Evolutionary conservation across 2,329 filamentous ascomycete species (phyloP), one percentile per base, ranked within the genome.

Genomic region (Cryphonectria radicalis): DNA sequence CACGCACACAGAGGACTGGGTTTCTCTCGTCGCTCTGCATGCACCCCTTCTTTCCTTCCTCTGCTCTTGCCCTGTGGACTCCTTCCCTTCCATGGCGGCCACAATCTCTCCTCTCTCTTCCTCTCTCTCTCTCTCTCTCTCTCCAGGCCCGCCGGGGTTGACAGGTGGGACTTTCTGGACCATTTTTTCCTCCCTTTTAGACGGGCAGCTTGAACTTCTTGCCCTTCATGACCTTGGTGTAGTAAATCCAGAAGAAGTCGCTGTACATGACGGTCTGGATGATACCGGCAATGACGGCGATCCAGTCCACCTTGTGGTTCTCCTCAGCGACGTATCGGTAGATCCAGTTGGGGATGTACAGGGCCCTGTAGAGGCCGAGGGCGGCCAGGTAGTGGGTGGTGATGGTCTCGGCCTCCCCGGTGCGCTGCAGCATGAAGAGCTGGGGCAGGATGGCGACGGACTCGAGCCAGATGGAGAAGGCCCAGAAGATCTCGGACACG

Each of bases 201-300:
- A 95, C 93, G 1, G 93, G 93, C 72, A 95, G 86, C 82, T 94
- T 93, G 82, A 95, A 95, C 85, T 93, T 95, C 87, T 93, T 93
- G 77, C 93, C 93, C 85, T 95, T 93, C 83, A 95, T 85, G 64
- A 95, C 92, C 90, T 98, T 98, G 72, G 92, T 97, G 84, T 98
- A 99, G 86, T 99, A 99, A 78, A 99, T 95, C 88, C 95, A 99
- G 89, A 99, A 99, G 86, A 99, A 99, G 84, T 99, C 96, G 74
- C 94, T 97, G 85, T 99, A 99, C 71, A 99, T 86, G 65, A 99
- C 84, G 0, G 96, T 99, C 86, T 99, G 96, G 74, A 98, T 84
- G 70, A 98, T 88, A 17, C 96, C 96, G 4, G 97, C 96, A 74
- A 96, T 79, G 67, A 98, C 92, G 28, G 95, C 92, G 76, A 98